Conservation (phyloP, 495 filamentous ascomycete species). For the Chaetomium tenue region DNA sequence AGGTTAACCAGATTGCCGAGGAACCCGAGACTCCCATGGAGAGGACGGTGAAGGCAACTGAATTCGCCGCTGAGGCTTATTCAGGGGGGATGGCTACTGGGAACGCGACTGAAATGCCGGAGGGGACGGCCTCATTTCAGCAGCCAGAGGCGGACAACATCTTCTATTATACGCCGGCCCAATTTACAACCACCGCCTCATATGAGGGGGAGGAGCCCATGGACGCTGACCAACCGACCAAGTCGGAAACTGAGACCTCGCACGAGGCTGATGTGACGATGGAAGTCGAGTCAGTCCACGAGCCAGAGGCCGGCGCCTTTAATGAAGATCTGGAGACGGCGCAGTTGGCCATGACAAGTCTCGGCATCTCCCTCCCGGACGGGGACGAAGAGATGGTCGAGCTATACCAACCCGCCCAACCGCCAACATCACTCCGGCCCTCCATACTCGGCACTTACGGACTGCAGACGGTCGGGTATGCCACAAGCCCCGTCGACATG, state of each 20-base stretch:
- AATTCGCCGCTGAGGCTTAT: background rate
- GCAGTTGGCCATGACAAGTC: too few species aligned
- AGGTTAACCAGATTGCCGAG: background rate
- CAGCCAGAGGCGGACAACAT: background rate
- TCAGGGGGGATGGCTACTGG: background rate
- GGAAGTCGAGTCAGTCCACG: background rate
- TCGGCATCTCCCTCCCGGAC: too few species aligned
- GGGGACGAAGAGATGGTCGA: too few species aligned
- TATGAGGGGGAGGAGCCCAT: constrained; percentile 4
- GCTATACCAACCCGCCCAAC: too few species aligned
- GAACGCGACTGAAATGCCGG: constrained; percentile 2
- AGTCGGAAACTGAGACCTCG: background rate
- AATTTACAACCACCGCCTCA: background rate
- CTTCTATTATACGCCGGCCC: background rate
- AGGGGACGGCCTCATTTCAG: background rate
- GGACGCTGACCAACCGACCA: background rate
- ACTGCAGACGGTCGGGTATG: too few species aligned
- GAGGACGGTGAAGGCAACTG: background rate
- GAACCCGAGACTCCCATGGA: background rate
- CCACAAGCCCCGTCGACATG: background rate
- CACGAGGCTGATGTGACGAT: background rate
- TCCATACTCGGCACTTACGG: too few species aligned
- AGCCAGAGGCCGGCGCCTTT: background rate
- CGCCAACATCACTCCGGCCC: too few species aligned
- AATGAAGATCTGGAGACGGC: background rate